Evolutionary conservation across 2,329 filamentous ascomycete genomes (phyloP).

Genomic region (Diplodia sapinea): DNA sequence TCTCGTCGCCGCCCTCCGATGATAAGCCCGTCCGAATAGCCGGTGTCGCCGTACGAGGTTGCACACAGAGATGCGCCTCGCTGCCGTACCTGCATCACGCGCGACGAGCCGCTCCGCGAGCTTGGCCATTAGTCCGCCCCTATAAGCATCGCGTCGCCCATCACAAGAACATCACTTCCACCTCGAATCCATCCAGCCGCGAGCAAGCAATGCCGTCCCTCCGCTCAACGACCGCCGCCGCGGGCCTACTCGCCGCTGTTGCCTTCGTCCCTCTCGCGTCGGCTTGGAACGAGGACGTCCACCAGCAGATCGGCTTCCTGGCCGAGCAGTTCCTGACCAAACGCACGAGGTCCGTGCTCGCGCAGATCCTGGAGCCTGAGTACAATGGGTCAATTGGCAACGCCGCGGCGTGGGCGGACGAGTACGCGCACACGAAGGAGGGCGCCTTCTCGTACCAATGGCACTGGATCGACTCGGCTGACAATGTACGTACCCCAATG

Average conservation of each 20-base stretch:
- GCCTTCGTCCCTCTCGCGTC: not conserved
- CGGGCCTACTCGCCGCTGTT: not conserved
- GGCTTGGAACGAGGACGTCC: constrained; percentile 38
- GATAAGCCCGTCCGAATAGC: constrained; percentile 19
- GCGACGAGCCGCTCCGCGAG: not conserved
- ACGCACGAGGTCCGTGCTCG: constrained; percentile 42
- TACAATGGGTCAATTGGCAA: constrained; percentile 49
- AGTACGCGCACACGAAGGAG: constrained; percentile 47
- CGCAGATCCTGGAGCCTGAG: constrained; percentile 47
- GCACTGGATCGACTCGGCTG: constrained; percentile 50
- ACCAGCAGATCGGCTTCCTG: constrained; percentile 51
- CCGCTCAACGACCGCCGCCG: not conserved
- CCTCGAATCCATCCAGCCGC: not conserved
- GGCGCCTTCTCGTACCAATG: constrained; percentile 52
- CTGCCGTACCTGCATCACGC: constrained; percentile 11
- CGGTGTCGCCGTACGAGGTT: not conserved
- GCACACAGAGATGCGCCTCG: constrained; percentile 10
- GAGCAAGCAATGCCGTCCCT: not conserved
- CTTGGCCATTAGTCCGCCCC: not conserved
- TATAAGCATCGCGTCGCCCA: not conserved
- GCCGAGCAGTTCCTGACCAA: constrained; percentile 47
- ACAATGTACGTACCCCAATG: constrained; percentile 33
- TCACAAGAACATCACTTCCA: not conserved
- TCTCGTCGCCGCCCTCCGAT: constrained; percentile 21
- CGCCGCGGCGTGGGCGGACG: constrained; percentile 50